These are phyloP conservation scores for Zymoseptoria passerinii DNA, from an alignment of 2,329 filamentous ascomycete genomes.

Conservation along the genomic window DNA sequence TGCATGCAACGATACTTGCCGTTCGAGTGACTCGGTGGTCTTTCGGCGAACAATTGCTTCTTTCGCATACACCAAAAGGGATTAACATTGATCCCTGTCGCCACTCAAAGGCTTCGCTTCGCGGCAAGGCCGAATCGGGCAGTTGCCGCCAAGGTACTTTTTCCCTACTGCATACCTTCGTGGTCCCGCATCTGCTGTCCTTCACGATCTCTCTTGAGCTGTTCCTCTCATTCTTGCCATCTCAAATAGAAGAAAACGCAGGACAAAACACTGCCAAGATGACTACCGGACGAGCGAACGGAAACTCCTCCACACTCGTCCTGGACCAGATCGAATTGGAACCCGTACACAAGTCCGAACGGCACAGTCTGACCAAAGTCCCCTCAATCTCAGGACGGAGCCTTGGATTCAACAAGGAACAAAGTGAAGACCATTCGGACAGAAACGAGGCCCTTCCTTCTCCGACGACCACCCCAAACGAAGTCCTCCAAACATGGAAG, in stretches of 20 bases:
- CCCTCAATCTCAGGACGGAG: constrained; percentile 18
- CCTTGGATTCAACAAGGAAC: constrained; percentile 11
- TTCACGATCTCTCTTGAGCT: neutral
- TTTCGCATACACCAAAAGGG: too few species aligned
- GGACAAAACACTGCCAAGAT: neutral
- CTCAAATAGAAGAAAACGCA: neutral
- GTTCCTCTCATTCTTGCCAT: neutral
- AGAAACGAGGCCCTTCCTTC: constrained; percentile 37
- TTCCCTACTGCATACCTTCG: neutral
- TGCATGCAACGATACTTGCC: too few species aligned
- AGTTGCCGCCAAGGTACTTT: neutral
- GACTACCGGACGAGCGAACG: constrained; percentile 13
- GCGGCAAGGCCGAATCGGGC: constrained; percentile 4
- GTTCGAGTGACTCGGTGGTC: too few species aligned
- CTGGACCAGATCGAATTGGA: constrained; percentile 23
- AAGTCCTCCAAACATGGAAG: constrained; percentile 53
- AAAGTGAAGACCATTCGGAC: constrained; percentile 11
- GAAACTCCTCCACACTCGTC: constrained; percentile 22
- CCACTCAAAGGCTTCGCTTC: neutral
- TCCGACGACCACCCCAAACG: constrained; percentile 36
- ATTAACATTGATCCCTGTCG: neutral
- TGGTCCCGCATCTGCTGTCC: neutral
- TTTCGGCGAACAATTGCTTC: neutral
- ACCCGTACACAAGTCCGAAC: constrained; percentile 15
- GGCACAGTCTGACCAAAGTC: constrained; percentile 9